Evolutionary conservation across 441 rosid genomes (phyloP).

Genomic region (Cnidoscolus chayamansa): DNA sequence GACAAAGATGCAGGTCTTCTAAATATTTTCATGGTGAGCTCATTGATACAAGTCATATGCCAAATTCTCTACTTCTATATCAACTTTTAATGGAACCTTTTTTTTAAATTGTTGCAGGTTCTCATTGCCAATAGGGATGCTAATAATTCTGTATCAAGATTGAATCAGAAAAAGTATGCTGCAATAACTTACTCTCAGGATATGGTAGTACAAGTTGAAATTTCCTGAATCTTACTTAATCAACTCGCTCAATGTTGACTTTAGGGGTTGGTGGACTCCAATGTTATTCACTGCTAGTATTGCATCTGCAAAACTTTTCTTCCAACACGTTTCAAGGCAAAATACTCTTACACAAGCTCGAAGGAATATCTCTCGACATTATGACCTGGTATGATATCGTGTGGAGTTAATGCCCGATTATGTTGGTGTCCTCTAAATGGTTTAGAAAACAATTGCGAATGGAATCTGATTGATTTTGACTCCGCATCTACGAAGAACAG

Average conservation of each 20-base stretch:
- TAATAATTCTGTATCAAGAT: conserved; percentile 34
- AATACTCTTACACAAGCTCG: conserved; percentile 92
- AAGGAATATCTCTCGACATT: conserved; percentile 82
- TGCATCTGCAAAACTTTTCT: conserved; percentile 68
- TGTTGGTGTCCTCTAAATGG: conserved; percentile 7
- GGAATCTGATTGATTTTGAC: background rate
- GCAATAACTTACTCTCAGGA: background rate
- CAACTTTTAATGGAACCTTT: background rate
- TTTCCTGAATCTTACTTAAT: background rate
- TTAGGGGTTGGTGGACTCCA: conserved; percentile 98
- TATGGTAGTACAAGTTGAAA: background rate
- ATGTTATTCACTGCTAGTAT: conserved; percentile 63
- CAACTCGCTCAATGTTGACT: background rate
- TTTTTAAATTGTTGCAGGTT: conserved; percentile 41
- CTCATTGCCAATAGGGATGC: conserved; percentile 73
- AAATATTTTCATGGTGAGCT: conserved; percentile 59
- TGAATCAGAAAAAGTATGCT: conserved; percentile 54
- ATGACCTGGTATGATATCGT: conserved; percentile 64
- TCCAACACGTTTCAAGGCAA: conserved; percentile 56
- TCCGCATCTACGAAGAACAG: background rate
- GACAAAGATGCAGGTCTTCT: conserved; percentile 68
- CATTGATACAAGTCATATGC: background rate
- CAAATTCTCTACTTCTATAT: background rate
- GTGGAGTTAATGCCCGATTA: background rate
- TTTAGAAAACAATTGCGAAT: background rate